Base-by-base conservation (phyloP, 495 filamentous ascomycete genomes). In the Tuber calosporum region DNA sequence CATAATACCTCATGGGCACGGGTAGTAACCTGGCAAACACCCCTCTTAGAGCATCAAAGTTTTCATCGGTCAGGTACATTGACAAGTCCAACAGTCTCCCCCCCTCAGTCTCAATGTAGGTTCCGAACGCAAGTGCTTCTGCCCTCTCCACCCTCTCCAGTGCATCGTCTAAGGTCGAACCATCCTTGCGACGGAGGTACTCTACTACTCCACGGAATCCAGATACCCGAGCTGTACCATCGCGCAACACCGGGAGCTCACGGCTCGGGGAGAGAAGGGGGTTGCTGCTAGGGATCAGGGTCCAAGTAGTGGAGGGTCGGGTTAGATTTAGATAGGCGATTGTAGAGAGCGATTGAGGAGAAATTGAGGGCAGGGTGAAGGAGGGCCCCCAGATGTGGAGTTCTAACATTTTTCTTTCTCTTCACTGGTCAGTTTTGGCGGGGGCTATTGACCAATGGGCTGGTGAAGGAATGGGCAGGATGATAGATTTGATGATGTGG, bases 381-480 rank as follows among this genome's bases (percentile, higher is more conserved):
- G 90, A 93, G 42, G 93, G 92, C 58, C 95, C 94, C 92, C 92
- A 97, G 75, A 97, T 87, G 82, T 97, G 91, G 53, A 98, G 88
- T 86, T 94, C 89, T 20, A 96, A 84, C 74, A 89, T 81, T 39
- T 38, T 76, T 26, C 17, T 42, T 73, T 26, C 11, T 30, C 26
- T 15, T 68, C 26, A 40, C 30, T 40, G 30, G 40, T n/a, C 22
- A 13, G 34, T 13, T 5, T 69, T n/a, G 67, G 37, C 20, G 11
- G 67, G 22, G 45, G 7, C 22, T 26, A 11, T 69, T 4, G 67
- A 34, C 26, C 53, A 4, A 42, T 69, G 7, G 67, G 67, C 13
- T 34, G 37, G 15, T 67, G 67, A 19, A 69, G 34, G n/a, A 37
- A 66, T 75, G 34, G 1, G 68, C 4, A 41, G 67, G 36, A 41